phyloP scores from a whole-genome alignment of 768 basidiomycete species.

The Rhizopogon vesiculosus region DNA sequence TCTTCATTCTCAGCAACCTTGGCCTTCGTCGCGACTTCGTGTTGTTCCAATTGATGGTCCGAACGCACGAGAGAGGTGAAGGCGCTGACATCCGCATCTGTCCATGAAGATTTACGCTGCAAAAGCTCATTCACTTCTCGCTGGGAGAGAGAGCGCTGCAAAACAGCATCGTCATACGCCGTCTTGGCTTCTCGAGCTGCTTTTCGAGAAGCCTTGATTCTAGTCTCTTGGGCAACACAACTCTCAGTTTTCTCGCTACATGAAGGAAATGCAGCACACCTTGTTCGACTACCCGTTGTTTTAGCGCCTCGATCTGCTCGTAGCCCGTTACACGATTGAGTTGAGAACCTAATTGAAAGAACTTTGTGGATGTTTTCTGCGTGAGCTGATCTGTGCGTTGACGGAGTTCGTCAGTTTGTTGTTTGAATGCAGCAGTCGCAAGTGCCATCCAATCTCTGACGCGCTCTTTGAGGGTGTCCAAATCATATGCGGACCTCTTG shows the following conservation, averaged over 20 bases:
- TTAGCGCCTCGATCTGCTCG: slow-evolving; percentile 80
- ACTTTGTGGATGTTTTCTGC: slow-evolving; percentile 46
- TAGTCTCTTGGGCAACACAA: slow-evolving; percentile 50
- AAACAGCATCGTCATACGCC: slow-evolving; percentile 75
- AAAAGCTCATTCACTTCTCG: slow-evolving; percentile 95
- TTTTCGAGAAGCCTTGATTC: slow-evolving; percentile 61
- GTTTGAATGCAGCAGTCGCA: slow-evolving; percentile 28
- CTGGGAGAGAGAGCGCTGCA: slow-evolving; percentile 78
- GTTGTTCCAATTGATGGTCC: slow-evolving; percentile 84
- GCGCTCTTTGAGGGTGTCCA: slow-evolving; percentile 31
- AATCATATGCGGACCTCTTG: slow-evolving; percentile 4
- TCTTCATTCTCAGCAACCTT: slow-evolving; percentile 68
- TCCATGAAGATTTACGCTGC: slow-evolving; percentile 92
- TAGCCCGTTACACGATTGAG: slow-evolving; percentile 92
- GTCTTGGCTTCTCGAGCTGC: slow-evolving; percentile 70
- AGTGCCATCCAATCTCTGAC: slow-evolving; percentile 43
- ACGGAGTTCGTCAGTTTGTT: slow-evolving; percentile 23
- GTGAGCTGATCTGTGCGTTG: slow-evolving; percentile 57
- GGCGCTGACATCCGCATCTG: slow-evolving; percentile 75
- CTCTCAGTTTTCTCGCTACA: slow-evolving; percentile 6
- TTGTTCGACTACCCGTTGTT: slow-evolving; percentile 70
- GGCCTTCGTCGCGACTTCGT: slow-evolving; percentile 66
- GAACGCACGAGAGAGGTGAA: slow-evolving; percentile 89
- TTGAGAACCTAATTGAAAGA: slow-evolving; percentile 72
- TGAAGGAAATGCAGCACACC: slow-evolving; percentile 45